Percentiles rank a stretch among this genome's conserved stretches.
These are phyloP conservation scores for Zoysia japonica DNA, from an alignment of 176 grass and related monocot species.

Conservation along the genomic window DNA sequence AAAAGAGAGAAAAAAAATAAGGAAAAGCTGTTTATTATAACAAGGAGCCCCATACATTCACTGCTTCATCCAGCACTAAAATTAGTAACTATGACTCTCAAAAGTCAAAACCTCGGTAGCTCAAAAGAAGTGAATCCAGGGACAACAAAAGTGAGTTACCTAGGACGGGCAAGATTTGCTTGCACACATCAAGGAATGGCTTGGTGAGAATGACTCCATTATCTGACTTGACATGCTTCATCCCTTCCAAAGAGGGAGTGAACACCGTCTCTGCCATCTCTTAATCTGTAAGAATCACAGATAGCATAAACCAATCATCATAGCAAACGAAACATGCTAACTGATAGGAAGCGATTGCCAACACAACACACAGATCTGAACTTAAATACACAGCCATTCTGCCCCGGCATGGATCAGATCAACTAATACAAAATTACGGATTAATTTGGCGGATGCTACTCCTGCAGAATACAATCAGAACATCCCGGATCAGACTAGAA, in stretches of 20 bases:
- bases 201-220: constrained; percentile 79
- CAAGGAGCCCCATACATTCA: not conserved
- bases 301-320: not conserved
- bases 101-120: not conserved
- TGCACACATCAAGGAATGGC: constrained; percentile 98
- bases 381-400: not conserved
- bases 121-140: constrained; percentile 15
- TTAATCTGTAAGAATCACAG: constrained; percentile 31
- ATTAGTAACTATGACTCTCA: not conserved
- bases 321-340: not conserved
- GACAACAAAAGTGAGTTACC: constrained; percentile 44
- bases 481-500: not conserved
- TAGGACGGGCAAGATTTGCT: constrained; percentile 82
- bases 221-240: constrained; percentile 90
- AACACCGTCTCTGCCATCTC: constrained; percentile 89
- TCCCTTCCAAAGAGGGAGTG: constrained; percentile 86
- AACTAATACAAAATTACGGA: not conserved
- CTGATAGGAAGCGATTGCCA: constrained; percentile 1
- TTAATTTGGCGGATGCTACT: too few relatives aligned
- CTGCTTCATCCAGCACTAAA: not conserved
- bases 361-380: constrained; percentile 17
- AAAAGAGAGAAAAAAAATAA: constrained; percentile 15
- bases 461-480: not conserved
- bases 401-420: not conserved
- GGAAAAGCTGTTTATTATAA: constrained; percentile 1